Conservation (phyloP, 169 alveolate genomes). For the Sarcocystis neurona region DNA sequence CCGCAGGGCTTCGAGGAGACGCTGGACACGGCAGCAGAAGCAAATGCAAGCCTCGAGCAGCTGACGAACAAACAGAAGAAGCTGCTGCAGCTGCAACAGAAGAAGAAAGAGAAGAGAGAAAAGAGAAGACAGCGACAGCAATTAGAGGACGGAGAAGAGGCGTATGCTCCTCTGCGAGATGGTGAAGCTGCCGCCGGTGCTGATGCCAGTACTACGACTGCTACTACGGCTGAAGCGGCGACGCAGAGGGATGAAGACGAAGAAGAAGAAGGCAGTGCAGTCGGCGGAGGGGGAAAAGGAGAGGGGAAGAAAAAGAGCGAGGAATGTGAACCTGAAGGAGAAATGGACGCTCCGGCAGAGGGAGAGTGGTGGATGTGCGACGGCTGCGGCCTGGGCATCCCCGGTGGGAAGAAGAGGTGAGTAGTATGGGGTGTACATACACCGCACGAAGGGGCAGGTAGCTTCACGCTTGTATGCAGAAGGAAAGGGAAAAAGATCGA, state of each 20-base stretch:
- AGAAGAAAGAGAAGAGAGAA: too few relatives aligned
- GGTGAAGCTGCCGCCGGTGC: conserved; percentile 20
- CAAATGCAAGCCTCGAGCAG: conserved; percentile 9
- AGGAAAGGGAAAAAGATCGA: too few relatives aligned
- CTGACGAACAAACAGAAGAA: conserved; percentile 57
- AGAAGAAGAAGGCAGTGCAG: background rate
- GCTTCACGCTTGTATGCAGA: too few relatives aligned
- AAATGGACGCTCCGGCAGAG: background rate
- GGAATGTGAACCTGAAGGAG: background rate
- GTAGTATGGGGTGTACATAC: too few relatives aligned
- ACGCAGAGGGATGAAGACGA: background rate
- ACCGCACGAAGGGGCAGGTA: too few relatives aligned
- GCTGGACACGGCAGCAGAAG: background rate
- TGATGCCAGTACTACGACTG: background rate
- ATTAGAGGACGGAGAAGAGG: conserved; percentile 29
- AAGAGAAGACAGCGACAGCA: too few relatives aligned
- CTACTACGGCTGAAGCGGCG: background rate
- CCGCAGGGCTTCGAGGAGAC: conserved; percentile 71
- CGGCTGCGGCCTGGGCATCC: conserved; percentile 81
- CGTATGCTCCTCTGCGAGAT: conserved; percentile 52
- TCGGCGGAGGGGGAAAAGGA: background rate
- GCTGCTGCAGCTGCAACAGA: too few relatives aligned
- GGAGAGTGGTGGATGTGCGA: conserved; percentile 47
- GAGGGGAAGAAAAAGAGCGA: background rate
- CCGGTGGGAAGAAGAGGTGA: conserved; percentile 74